Conservation (phyloP, 768 basidiomycete genomes). For the Hemileccinum rubropunctum region DNA sequence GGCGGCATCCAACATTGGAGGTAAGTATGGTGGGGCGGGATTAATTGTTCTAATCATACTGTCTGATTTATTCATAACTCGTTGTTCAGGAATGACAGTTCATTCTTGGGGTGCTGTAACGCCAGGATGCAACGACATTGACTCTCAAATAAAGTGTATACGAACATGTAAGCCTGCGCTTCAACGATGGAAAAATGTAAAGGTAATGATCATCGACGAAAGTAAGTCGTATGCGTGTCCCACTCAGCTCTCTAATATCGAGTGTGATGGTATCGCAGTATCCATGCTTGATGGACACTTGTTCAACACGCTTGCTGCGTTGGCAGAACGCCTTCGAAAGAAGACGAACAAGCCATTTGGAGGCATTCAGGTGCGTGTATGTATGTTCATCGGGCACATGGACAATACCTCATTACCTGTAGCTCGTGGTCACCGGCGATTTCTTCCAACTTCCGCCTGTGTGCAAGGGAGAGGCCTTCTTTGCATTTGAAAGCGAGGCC, state of each 20-base stretch:
- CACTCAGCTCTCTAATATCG: background rate
- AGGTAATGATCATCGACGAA: conserved; percentile 66
- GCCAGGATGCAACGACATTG: conserved; percentile 38
- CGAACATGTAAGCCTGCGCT: conserved; percentile 51
- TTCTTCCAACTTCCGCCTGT: conserved; percentile 62
- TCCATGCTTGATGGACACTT: conserved; percentile 68
- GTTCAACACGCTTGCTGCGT: conserved; percentile 55
- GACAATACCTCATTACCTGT: background rate
- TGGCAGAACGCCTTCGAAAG: conserved; percentile 52
- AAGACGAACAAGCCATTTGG: conserved; percentile 54
- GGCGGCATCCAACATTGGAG: conserved; percentile 53
- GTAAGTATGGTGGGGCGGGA: conserved; percentile 1
- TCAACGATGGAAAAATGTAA: conserved; percentile 54
- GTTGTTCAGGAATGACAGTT: conserved; percentile 48
- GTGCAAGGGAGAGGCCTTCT: conserved; percentile 45
- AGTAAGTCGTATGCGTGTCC: conserved; percentile 33
- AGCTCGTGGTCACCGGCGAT: conserved; percentile 56
- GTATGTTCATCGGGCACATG: background rate
- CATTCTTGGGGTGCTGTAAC: conserved; percentile 64
- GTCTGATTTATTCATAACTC: background rate
- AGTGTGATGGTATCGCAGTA: conserved; percentile 34
- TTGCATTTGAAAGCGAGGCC: conserved; percentile 61
- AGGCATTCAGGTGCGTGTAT: conserved; percentile 53
- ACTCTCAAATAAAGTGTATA: conserved; percentile 49
- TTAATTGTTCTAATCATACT: background rate